Conservation (phyloP, 306 rosid genomes). For the Arachis stenosperma region DNA sequence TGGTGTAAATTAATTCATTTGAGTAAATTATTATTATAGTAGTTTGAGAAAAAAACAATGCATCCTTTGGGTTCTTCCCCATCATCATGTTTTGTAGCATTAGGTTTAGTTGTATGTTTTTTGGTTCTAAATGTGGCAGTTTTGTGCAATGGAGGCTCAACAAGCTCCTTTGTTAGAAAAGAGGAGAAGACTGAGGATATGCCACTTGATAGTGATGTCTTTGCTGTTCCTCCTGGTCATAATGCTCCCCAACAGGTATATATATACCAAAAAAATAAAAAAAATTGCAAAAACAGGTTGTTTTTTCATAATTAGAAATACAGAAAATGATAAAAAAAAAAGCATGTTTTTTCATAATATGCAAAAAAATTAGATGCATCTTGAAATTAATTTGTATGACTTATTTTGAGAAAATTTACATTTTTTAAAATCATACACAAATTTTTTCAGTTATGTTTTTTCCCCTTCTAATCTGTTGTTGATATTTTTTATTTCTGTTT, state of each 20-base stretch:
- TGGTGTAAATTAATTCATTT: constrained; percentile 4
- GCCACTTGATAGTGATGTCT: constrained; percentile 57
- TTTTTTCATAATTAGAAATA: no score
- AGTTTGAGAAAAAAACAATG: constrained; percentile 36
- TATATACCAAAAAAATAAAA: background rate
- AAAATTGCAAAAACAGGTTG: no score
- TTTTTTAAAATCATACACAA: no score
- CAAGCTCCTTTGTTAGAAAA: constrained; percentile 53
- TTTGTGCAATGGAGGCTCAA: constrained; percentile 58
- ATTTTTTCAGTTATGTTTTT: no score
- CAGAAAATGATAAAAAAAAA: no score
- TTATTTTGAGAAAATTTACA: no score
- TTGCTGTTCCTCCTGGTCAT: constrained; percentile 54
- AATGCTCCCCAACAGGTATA: constrained; percentile 71
- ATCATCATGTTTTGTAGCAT: constrained; percentile 9
- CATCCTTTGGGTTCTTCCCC: constrained; percentile 37
- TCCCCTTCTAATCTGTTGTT: no score
- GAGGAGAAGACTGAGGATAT: constrained; percentile 52
- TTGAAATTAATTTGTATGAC: no score
- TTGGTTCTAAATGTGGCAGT: constrained; percentile 40
- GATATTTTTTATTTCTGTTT: no score
- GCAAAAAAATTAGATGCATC: no score
- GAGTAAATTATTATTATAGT: constrained; percentile 32
- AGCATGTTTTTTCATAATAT: no score
- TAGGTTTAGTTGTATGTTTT: constrained; percentile 1